phyloP scores from a whole-genome alignment of 2,329 filamentous ascomycete genomes.

The Mycosphaerelloides madeirae region DNA sequence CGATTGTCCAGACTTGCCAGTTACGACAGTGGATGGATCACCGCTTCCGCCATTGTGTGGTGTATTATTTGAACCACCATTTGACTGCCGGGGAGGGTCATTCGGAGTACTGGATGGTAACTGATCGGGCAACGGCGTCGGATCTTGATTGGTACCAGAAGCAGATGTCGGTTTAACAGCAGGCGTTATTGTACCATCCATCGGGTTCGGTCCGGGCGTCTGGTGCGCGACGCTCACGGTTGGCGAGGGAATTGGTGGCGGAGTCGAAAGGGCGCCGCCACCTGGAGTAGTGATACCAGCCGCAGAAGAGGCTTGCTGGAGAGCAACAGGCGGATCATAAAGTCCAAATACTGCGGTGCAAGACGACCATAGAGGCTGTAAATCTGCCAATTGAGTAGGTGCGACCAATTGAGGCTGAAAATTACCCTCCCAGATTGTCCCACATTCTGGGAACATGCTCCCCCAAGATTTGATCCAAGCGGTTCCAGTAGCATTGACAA shows the following conservation, averaged over 20 bases:
- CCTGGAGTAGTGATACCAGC: neutral
- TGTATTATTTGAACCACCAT: no score
- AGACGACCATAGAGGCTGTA: conserved; percentile 11
- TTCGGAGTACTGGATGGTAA: no score
- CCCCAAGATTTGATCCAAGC: no score
- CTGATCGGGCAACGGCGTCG: no score
- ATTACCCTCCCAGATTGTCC: conserved; percentile 16
- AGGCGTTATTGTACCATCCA: no score
- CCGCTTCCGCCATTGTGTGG: no score
- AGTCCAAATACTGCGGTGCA: conserved; percentile 15
- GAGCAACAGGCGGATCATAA: conserved; percentile 16
- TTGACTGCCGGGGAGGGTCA: no score
- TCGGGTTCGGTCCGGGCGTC: neutral
- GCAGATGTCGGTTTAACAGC: no score
- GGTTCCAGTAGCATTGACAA: no score
- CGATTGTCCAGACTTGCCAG: no score
- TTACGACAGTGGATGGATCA: no score
- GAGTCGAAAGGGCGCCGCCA: neutral
- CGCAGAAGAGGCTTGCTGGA: neutral
- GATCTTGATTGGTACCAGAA: no score
- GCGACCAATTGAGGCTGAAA: conserved; percentile 13
- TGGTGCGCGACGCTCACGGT: neutral
- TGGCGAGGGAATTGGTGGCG: neutral
- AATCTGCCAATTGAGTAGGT: conserved; percentile 12
- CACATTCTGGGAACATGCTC: conserved; percentile 3